A percentile compares a stretch with the other conserved stretches of the same genome.
These are phyloP conservation scores for Botrytis hyacinthi DNA, from an alignment of 2,329 filamentous ascomycete species.

Conservation along the genomic window DNA sequence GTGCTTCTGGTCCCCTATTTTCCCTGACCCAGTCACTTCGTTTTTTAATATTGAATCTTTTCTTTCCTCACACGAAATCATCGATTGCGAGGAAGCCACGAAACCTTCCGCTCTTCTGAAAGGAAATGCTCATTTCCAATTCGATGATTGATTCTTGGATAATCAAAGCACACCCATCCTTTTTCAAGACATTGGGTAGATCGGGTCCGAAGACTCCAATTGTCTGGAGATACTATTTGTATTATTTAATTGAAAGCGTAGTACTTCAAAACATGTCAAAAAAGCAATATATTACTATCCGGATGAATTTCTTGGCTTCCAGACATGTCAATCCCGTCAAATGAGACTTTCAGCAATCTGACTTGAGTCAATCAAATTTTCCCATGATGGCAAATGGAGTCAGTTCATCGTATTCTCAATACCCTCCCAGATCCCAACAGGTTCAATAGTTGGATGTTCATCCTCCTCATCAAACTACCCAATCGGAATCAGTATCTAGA, in stretches of 20 bases:
- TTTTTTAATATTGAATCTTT: neutral
- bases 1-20: constrained; percentile 11
- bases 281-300: neutral
- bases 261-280: neutral
- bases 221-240: neutral
- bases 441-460: neutral
- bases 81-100: neutral
- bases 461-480: neutral
- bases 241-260: neutral
- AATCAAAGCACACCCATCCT: neutral
- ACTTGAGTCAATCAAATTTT: neutral
- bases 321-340: neutral
- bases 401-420: neutral
- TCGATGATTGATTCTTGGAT: neutral
- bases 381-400: neutral
- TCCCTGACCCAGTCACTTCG: neutral
- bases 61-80: neutral
- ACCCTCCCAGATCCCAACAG: neutral
- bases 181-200: constrained; percentile 2
- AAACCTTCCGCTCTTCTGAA: neutral
- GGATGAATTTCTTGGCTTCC: neutral
- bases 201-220: neutral
- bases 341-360: neutral
- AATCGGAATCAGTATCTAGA: neutral
- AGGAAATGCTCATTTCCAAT: constrained; percentile 7